Base-by-base conservation (phyloP, 2,329 filamentous ascomycete genomes). In the Penicillium palitans region DNA sequence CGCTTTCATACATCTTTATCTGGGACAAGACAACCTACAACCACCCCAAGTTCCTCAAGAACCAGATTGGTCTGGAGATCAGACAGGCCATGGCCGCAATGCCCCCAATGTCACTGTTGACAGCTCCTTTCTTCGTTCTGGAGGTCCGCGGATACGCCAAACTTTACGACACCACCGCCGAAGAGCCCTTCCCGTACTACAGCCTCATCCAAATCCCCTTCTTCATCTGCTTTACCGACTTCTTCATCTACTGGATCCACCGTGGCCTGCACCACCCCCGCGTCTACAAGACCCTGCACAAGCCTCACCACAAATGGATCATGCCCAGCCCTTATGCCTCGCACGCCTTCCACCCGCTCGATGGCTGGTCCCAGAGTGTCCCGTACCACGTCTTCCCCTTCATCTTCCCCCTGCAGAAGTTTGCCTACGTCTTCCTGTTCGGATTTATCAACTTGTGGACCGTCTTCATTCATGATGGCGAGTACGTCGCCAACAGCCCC, bases 281-380 rank as follows among this genome's bases (percentile, higher is more conserved):
- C 47, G 74, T 95, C 67, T 98, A 98, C 85, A 96, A 93, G 81
- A 81, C 82, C 66, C 83, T 97, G 50, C 93, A 98, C 85, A 98
- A 98, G 85, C 89, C 92, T 65, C 93, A 98, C 79, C 93, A 98
- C 87, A 97, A 96, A 81, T 98, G 93, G 93, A 97, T 98, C 78
- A 96, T 97, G 91, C 93, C 93, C 3, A 96, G 91, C 3, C 93
- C 93, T 0, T 97, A 86, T 74, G 93, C 93, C 42, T 92, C 89
- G 67, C 90, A 96, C 72, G 93, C 93, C 58, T 98, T 98, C 84
- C 92, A 98, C 80, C 93, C 93, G 1, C 75, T 97, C 52, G 93
- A 98, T 72, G 93, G 93, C 71, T 97, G 89, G 78, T 84, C 87
- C 12, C 93, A 98, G 80, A 90, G 89, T 60, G 74, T 96, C 47